Evolutionary conservation across 495 filamentous ascomycete species (phyloP), one percentile per base, ranked within the genome.

Genomic region (Aspergillus wentii): DNA sequence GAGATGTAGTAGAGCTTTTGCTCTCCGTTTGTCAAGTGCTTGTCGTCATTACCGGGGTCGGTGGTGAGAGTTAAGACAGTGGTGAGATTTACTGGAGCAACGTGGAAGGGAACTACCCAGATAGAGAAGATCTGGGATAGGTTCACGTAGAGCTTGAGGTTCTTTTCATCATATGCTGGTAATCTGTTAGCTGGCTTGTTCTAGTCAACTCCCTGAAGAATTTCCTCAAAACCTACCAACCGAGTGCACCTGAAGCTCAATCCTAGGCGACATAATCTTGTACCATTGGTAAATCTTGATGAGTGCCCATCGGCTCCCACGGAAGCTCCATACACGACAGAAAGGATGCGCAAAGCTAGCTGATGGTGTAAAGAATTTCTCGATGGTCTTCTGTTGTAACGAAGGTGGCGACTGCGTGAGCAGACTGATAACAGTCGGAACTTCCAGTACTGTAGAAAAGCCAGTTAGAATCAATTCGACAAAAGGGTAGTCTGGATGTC

Each of bases 261-360:
- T 86, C n/a, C 68, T 62, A 1, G 88, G 88, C 23, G 76, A 83
- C 53, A 94, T 68, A 46, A 91, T 80, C 53, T 87, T 87, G 59
- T 94, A 92, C 85, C 87, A 94, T 43, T 82, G 83, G 47, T 82
- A 91, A 25, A 94, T 82, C 40, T 73, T 72, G 40, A 68, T 65
- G 18, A 94, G 68, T 14, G 82, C 52, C 52, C 66, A 71, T 28
- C 86, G 71, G 9, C 84, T 62, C 19, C 71, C 72, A 8, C 68
- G 43, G 38, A 73, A 68, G 43, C 71, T 74, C 23, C 78, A 76
- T 1, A 88, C 80, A 15, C 78, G 78, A 52, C 85, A 91, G 59
- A 94, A 84, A 0, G 88, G 88, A 53, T 95, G 88, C 3, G 74
- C 67, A 56, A 94, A 92, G 39, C 76, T 71, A 11, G 85, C 79